phyloP scores from a whole-genome alignment of 1,139 yeast species.

The Nakaseomyces delphensis region DNA sequence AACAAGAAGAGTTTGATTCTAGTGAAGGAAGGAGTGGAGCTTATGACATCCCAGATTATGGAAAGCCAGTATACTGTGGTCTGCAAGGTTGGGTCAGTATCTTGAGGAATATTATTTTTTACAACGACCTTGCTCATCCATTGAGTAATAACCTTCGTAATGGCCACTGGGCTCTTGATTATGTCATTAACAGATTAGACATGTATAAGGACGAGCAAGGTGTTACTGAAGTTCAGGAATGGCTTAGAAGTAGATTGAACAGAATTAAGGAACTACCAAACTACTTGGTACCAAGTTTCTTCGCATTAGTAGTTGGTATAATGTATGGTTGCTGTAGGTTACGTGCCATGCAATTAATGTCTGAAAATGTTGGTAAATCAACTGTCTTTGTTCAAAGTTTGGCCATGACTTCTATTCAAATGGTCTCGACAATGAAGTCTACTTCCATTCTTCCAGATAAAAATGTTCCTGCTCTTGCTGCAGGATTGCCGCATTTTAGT shows the following conservation, averaged over 20 bases:
- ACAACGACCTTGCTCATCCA: constrained; percentile 77
- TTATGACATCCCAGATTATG: constrained; percentile 65
- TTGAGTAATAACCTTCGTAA: constrained; percentile 68
- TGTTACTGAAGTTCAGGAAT: constrained; percentile 46
- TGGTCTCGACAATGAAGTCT: constrained; percentile 67
- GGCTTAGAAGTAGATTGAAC: constrained; percentile 64
- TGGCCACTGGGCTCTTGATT: constrained; percentile 89
- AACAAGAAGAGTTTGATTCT: constrained; percentile 79
- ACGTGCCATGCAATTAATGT: constrained; percentile 53
- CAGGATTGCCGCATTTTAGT: constrained; percentile 93
- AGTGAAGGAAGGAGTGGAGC: constrained; percentile 64
- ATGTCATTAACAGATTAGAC: constrained; percentile 52
- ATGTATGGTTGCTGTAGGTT: constrained; percentile 75
- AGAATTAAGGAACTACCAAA: constrained; percentile 62
- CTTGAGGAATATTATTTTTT: constrained; percentile 50
- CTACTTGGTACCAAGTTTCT: constrained; percentile 77
- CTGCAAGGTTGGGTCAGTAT: constrained; percentile 86
- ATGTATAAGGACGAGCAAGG: constrained; percentile 44
- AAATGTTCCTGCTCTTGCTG: constrained; percentile 73
- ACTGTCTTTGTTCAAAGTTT: constrained; percentile 71
- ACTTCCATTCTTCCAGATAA: constrained; percentile 67
- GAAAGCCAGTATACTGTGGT: constrained; percentile 76
- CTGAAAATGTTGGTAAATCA: constrained; percentile 46
- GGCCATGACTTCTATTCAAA: constrained; percentile 77
- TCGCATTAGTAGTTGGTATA: constrained; percentile 68